A percentile compares a stretch with the other conserved stretches of the same genome.
Conservation (phyloP, 164 flowering plant genomes). For the Dillenia suffruticosa region DNA sequence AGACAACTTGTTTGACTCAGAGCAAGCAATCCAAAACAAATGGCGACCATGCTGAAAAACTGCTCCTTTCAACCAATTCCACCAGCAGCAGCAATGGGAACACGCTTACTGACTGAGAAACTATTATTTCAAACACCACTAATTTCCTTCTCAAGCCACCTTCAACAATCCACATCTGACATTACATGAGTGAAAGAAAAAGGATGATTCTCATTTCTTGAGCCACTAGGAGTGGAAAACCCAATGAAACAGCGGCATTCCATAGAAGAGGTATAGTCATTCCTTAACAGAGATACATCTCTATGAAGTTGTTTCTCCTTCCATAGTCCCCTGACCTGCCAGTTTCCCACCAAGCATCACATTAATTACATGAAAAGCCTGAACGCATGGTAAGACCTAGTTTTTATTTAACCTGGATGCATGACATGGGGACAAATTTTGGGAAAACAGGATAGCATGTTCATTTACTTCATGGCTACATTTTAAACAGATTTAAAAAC, state of each 20-base stretch:
- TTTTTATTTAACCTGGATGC: no score
- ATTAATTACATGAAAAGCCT: conserved; percentile 32
- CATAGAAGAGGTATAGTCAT: conserved; percentile 36
- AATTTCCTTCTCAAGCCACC: conserved; percentile 17
- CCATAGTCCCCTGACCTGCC: conserved; percentile 69
- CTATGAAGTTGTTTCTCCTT: conserved; percentile 53
- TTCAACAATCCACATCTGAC: conserved; percentile 6
- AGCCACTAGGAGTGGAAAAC: conserved; percentile 14
- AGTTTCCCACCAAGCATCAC: conserved; percentile 58
- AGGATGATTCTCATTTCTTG: conserved; percentile 10
- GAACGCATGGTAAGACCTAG: conserved; percentile 6
- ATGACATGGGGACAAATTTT: no score
- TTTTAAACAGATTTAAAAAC: no score
- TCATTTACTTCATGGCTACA: no score
- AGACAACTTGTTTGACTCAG: neutral
- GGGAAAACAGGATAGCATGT: no score
- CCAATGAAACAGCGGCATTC: conserved; percentile 40
- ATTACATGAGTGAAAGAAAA: conserved; percentile 5
- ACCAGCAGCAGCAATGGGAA: conserved; percentile 32
- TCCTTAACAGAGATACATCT: conserved; percentile 37
- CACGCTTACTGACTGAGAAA: conserved; percentile 51
- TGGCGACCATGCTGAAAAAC: conserved; percentile 12
- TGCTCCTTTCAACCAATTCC: conserved; percentile 36
- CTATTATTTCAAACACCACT: conserved; percentile 24
- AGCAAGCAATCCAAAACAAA: conserved; percentile 1